Evolutionary conservation across 208 protist genomes (phyloP).

Genomic region (Leishmania guyanensis): DNA sequence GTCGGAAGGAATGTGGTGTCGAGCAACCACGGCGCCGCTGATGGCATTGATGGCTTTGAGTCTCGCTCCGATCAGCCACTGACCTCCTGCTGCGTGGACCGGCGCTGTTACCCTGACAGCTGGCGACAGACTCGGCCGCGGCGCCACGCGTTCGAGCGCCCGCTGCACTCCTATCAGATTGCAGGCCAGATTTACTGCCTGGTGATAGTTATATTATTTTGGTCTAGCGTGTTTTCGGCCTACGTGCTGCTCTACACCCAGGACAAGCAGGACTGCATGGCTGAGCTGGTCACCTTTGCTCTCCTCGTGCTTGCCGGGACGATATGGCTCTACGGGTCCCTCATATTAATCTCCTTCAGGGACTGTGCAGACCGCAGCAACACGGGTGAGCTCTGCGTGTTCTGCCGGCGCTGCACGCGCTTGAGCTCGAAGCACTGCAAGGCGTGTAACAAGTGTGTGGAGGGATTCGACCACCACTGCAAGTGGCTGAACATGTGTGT

Average conservation of each 20-base stretch:
- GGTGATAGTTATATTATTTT: slow-evolving; percentile 48
- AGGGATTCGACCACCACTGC: slow-evolving; percentile 92
- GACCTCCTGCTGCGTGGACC: slow-evolving; percentile 61
- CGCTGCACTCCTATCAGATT: slow-evolving; percentile 62
- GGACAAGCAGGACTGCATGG: slow-evolving; percentile 31
- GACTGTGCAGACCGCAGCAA: slow-evolving; percentile 62
- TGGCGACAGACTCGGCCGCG: slow-evolving; percentile 58
- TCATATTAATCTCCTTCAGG: slow-evolving; percentile 53
- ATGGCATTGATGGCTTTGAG: slow-evolving; percentile 10
- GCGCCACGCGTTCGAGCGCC: slow-evolving; percentile 67
- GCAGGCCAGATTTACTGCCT: slow-evolving; percentile 39
- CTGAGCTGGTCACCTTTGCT: slow-evolving; percentile 54
- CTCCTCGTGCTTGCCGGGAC: slow-evolving; percentile 19
- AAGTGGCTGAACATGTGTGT: slow-evolving; percentile 94
- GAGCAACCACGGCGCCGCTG: slow-evolving; percentile 4
- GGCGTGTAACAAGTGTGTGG: slow-evolving; percentile 89
- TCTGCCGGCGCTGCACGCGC: slow-evolving; percentile 60
- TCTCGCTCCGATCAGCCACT: slow-evolving; percentile 37
- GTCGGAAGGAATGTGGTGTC: background rate
- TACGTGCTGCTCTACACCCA: slow-evolving; percentile 52
- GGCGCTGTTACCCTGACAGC: slow-evolving; percentile 39
- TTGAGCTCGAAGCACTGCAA: slow-evolving; percentile 86
- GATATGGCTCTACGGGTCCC: slow-evolving; percentile 29
- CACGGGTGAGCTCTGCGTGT: slow-evolving; percentile 63
- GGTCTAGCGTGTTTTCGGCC: slow-evolving; percentile 39